Conservation (phyloP, 2,329 filamentous ascomycete species). For the Fusarium sp. region DNA sequence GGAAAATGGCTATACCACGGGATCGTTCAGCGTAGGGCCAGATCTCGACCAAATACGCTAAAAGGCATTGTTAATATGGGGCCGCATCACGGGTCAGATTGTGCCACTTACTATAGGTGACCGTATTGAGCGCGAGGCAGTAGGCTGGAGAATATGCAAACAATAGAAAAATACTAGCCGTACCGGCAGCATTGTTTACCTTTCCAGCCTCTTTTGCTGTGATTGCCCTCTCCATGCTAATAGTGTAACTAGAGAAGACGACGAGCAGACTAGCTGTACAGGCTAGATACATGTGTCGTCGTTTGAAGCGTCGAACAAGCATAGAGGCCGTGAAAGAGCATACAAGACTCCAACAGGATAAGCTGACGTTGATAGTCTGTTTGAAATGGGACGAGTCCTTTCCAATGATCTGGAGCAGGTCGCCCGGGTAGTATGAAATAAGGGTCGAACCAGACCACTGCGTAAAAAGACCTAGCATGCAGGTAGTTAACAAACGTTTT, state of each 20-base stretch:
- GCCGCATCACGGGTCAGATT: accelerated
- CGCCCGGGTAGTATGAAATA: slow-evolving; percentile 42
- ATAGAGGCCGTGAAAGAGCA: not conserved
- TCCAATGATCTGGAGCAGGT: slow-evolving; percentile 43
- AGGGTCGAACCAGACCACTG: slow-evolving; percentile 51
- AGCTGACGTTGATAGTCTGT: not conserved
- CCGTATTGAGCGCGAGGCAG: not conserved
- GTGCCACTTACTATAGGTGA: not conserved
- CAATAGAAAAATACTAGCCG: not conserved
- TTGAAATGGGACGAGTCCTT: not conserved
- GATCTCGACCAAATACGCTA: not conserved
- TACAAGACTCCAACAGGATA: not conserved
- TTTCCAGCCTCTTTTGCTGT: not conserved
- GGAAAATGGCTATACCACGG: not conserved
- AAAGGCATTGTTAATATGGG: accelerated
- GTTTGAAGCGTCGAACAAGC: not conserved
- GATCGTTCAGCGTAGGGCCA: not conserved
- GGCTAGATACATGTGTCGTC: not conserved
- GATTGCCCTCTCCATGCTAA: not conserved
- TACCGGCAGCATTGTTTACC: not conserved
- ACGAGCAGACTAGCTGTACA: not conserved
- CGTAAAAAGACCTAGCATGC: slow-evolving; percentile 56
- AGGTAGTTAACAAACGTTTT: slow-evolving; percentile 50
- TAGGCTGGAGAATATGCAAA: not conserved
- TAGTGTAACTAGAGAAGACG: not conserved